A percentile compares a stretch with the other conserved stretches of the same genome.
phyloP scores from a whole-genome alignment of 805 yeast genomes.

The Candida golubevii region DNA sequence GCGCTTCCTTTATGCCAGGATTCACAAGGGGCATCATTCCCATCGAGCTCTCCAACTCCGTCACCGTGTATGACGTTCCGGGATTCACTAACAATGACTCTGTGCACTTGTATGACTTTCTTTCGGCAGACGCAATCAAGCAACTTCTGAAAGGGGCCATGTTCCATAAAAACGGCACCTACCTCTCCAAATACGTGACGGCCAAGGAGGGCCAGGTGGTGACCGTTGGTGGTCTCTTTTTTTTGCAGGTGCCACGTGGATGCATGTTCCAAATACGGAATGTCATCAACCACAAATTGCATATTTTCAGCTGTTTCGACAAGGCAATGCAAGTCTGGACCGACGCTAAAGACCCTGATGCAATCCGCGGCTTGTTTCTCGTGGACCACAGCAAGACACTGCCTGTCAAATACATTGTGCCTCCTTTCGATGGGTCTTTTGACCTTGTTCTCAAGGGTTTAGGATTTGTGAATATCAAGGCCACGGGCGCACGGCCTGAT shows the following conservation, averaged over 20 bases:
- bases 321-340: conserved; percentile 24
- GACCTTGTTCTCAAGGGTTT: conserved; percentile 62
- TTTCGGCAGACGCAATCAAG: conserved; percentile 22
- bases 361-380: conserved; percentile 19
- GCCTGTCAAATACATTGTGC: conserved; percentile 43
- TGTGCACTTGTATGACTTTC: conserved; percentile 26
- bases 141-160: conserved; percentile 26
- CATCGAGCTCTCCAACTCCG: conserved; percentile 24
- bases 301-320: conserved; percentile 26
- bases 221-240: conserved; percentile 61
- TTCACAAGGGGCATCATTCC: conserved; percentile 55
- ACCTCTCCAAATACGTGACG: conserved; percentile 30
- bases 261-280: conserved; percentile 47
- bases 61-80: conserved; percentile 43
- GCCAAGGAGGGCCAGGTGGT: conserved; percentile 43
- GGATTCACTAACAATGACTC: conserved; percentile 32
- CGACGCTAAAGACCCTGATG: conserved; percentile 25
- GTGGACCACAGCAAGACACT: conserved; percentile 6
- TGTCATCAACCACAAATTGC: conserved; percentile 39
- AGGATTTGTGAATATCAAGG: conserved; percentile 59
- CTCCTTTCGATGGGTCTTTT: conserved; percentile 65
- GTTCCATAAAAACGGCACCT: conserved; percentile 27
- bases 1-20: conserved; percentile 58
- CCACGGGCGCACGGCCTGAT: conserved; percentile 44
- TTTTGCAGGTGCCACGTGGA: conserved; percentile 49